These are phyloP conservation scores for Cryptococcus jaspeensis DNA, from an alignment of 1,284 basidiomycete genomes.

Conservation along the genomic window DNA sequence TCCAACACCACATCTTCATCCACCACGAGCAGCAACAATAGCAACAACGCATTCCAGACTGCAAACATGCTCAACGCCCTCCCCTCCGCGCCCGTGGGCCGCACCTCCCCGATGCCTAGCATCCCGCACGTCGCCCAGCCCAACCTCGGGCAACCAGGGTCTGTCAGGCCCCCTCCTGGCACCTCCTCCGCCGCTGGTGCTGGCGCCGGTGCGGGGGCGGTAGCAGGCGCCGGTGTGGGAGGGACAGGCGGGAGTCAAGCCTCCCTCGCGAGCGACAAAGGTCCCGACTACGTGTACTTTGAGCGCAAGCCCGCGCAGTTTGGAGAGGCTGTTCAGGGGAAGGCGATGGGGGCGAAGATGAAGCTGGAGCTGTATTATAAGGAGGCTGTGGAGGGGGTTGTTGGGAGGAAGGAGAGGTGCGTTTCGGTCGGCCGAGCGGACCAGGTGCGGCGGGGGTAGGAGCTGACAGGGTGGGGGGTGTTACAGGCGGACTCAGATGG, in stretches of 20 bases:
- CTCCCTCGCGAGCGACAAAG: constrained; percentile 41
- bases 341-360: constrained; percentile 91
- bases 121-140: constrained; percentile 32
- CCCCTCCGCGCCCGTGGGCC: constrained; percentile 10
- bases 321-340: constrained; percentile 82
- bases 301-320: constrained; percentile 81
- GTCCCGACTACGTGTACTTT: constrained; percentile 88
- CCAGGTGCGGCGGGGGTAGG: no score
- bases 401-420: constrained; percentile 80
- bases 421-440: no score
- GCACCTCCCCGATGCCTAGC: constrained; percentile 39
- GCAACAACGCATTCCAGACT: constrained; percentile 1
- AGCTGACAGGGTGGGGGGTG: not conserved
- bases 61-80: constrained; percentile 17
- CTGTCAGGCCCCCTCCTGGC: constrained; percentile 7
- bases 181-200: not conserved
- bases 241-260: not conserved
- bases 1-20: constrained; percentile 17
- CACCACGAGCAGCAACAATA: constrained; percentile 3
- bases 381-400: constrained; percentile 85
- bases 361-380: constrained; percentile 99
- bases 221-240: constrained; percentile 4
- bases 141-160: constrained; percentile 42
- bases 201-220: not conserved
- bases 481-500: constrained; percentile 82